These are phyloP conservation scores for Symbiotaphrina buchneri DNA, from an alignment of 495 filamentous ascomycete species.

Conservation along the genomic window DNA sequence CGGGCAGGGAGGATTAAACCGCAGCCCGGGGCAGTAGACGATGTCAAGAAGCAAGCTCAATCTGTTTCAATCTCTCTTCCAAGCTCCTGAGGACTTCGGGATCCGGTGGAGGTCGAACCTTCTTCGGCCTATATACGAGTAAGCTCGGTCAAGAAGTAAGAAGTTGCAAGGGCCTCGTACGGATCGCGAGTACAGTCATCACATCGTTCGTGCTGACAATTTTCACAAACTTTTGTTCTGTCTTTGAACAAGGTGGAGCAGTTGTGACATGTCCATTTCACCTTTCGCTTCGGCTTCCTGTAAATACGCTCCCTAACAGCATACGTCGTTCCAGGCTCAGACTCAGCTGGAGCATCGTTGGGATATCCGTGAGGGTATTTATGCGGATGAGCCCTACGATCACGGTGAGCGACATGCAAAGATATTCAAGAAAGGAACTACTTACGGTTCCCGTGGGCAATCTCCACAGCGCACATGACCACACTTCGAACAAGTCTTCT, in stretches of 20 bases:
- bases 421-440: slow-evolving; percentile 1
- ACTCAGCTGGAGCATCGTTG: slow-evolving; percentile 30
- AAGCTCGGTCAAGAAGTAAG: background rate
- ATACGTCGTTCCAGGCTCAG: slow-evolving; percentile 8
- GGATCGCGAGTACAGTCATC: slow-evolving; percentile 23
- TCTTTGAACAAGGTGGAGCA: slow-evolving; percentile 32
- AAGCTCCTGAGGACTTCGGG: slow-evolving; percentile 1
- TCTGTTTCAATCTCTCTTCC: slow-evolving; percentile 1
- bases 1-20: no score
- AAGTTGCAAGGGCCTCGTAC: slow-evolving; percentile 17
- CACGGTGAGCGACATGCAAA: slow-evolving; percentile 7
- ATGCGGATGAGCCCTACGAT: slow-evolving; percentile 35
- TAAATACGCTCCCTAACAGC: slow-evolving; percentile 15
- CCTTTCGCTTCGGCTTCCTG: slow-evolving; percentile 20
- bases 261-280: slow-evolving; percentile 39
- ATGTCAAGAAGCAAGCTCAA: no score
- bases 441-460: slow-evolving; percentile 40
- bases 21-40: no score
- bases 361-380: slow-evolving; percentile 64
- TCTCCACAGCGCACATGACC: slow-evolving; percentile 56
- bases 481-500: slow-evolving; percentile 46
- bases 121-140: slow-evolving; percentile 1
- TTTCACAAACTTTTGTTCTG: slow-evolving; percentile 25
- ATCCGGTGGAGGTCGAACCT: slow-evolving; percentile 1
- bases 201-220: slow-evolving; percentile 35